phyloP scores from a whole-genome alignment of 164 flowering plant species.

The Platanus orientalis region DNA sequence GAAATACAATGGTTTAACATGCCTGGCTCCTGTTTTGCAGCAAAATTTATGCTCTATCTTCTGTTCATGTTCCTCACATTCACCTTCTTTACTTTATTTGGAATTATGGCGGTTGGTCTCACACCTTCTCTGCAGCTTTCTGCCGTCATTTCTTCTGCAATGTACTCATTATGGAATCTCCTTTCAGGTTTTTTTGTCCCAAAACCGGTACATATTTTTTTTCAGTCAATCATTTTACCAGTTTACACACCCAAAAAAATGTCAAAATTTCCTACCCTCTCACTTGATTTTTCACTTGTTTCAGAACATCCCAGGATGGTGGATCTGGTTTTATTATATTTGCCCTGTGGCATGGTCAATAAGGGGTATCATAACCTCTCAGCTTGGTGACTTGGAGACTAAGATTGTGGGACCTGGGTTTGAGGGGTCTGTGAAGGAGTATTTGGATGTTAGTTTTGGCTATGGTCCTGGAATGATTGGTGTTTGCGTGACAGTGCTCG shows the following conservation, averaged over 20 bases:
- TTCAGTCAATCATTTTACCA: not conserved
- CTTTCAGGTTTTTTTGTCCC: constrained; percentile 20
- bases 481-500: not conserved
- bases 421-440: not conserved
- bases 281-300: not conserved
- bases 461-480: not conserved
- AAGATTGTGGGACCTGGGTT: not conserved
- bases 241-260: not conserved
- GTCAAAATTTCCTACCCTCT: not conserved
- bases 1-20: constrained; percentile 6
- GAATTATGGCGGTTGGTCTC: constrained; percentile 14
- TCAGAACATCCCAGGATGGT: not conserved
- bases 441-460: not conserved
- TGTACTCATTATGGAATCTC: constrained; percentile 17
- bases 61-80: constrained; percentile 12
- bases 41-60: constrained; percentile 4
- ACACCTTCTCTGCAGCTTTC: constrained; percentile 8
- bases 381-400: not conserved
- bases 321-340: not conserved
- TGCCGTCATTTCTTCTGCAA: constrained; percentile 9
- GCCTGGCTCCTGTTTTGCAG: not conserved
- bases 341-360: not conserved
- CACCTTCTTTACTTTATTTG: constrained; percentile 15
- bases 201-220: constrained; percentile 7
- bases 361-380: not conserved